Conservation (phyloP, 139 green algal species). For the Zygnema circumcarinatum region DNA sequence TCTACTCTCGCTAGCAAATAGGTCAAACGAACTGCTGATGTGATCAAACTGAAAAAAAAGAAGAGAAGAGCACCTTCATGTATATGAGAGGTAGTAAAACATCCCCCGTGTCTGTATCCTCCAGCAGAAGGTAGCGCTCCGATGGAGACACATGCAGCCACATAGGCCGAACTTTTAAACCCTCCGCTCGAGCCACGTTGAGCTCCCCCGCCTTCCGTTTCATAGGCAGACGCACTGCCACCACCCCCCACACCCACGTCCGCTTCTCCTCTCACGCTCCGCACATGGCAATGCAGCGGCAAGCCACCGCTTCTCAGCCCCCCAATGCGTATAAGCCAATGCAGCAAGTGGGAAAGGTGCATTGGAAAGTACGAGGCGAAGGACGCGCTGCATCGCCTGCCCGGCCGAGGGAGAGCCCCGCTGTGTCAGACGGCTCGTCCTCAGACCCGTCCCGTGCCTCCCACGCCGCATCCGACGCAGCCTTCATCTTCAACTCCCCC, state of each 20-base stretch:
- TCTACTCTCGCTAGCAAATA: no score
- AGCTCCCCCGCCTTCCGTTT: slow-evolving; percentile 36
- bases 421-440: no score
- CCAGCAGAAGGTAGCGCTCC: slow-evolving; percentile 69
- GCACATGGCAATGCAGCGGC: background rate
- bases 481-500: background rate
- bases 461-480: background rate
- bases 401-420: no score
- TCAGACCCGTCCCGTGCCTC: background rate
- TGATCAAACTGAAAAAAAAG: no score
- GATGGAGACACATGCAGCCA: slow-evolving; percentile 34
- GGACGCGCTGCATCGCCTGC: no score
- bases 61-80: slow-evolving; percentile 60
- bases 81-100: slow-evolving; percentile 74
- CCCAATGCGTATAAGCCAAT: background rate
- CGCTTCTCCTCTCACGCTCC: background rate
- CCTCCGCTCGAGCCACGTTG: slow-evolving; percentile 8
- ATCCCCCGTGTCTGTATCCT: slow-evolving; percentile 73
- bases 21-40: no score
- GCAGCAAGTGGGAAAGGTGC: background rate
- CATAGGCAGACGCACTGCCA: background rate
- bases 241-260: no score
- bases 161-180: slow-evolving; percentile 39
- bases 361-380: no score
- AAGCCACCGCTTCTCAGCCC: background rate